phyloP scores from a whole-genome alignment of 2,329 filamentous ascomycete genomes.

The Bimuria novae-zelandiae region DNA sequence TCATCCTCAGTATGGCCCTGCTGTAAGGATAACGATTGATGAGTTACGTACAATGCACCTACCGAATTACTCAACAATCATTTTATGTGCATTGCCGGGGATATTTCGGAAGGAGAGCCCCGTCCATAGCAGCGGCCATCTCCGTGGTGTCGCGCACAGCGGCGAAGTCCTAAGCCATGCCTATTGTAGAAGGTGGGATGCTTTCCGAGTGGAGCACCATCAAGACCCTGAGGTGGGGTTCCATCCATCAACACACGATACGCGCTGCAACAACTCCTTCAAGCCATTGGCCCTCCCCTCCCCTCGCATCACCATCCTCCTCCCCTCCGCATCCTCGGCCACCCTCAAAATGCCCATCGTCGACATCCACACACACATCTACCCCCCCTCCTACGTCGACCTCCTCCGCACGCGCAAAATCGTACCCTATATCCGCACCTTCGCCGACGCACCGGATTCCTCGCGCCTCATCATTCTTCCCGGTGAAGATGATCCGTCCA shows the following conservation, averaged over 20 bases:
- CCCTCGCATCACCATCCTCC: neutral
- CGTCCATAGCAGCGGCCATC: neutral
- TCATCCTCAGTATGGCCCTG: slow-evolving; percentile 1
- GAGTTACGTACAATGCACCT: neutral
- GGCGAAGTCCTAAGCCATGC: slow-evolving; percentile 4
- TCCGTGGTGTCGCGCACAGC: neutral
- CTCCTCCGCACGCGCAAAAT: slow-evolving; percentile 60
- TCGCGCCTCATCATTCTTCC: slow-evolving; percentile 71
- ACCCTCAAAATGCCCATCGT: slow-evolving; percentile 51
- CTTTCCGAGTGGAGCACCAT: no score
- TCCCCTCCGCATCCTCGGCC: slow-evolving; percentile 4
- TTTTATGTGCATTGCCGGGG: neutral
- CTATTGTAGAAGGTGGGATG: slow-evolving; percentile 38
- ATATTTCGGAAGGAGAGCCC: neutral
- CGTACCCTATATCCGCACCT: slow-evolving; percentile 74
- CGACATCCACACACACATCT: slow-evolving; percentile 68
- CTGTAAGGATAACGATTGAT: neutral
- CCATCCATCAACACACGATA: no score
- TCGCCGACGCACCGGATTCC: slow-evolving; percentile 57
- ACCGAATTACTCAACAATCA: neutral
- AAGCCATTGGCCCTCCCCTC: neutral
- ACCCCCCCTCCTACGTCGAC: slow-evolving; percentile 63
- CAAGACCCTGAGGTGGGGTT: no score
- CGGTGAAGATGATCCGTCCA: slow-evolving; percentile 58
- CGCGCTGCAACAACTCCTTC: neutral